Evolutionary conservation across 768 basidiomycete species (phyloP).

Genomic region (Peribolospora baueri): DNA sequence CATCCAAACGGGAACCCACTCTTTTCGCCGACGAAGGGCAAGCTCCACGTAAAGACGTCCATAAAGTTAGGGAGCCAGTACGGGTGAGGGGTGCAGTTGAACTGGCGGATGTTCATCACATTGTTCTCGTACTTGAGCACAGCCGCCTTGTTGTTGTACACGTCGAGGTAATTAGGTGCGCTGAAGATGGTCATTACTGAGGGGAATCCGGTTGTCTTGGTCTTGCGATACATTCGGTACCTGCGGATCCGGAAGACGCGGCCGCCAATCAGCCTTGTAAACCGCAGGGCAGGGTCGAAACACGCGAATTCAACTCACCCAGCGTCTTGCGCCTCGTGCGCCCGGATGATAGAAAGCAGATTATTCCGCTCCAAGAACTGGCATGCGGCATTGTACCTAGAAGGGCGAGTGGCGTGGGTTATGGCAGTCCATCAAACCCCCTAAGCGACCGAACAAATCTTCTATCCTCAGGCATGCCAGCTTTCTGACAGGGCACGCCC

Average conservation of each 20-base stretch:
- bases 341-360: conserved; percentile 82
- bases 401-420: background rate
- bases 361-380: conserved; percentile 95
- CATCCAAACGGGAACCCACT: conserved; percentile 31
- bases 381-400: conserved; percentile 84
- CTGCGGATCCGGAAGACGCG: background rate
- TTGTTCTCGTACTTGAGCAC: conserved; percentile 98
- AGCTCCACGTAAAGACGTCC: conserved; percentile 97
- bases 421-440: background rate
- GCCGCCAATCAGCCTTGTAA: background rate
- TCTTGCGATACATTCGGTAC: conserved; percentile 88
- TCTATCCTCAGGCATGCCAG: background rate
- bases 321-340: conserved; percentile 96
- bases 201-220: conserved; percentile 90
- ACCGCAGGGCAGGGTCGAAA: background rate
- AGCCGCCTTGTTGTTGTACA: conserved; percentile 97
- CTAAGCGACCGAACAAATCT: background rate
- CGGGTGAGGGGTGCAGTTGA: conserved; percentile 85
- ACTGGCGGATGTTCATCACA: conserved; percentile 88
- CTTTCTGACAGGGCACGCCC: background rate
- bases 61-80: conserved; percentile 99
- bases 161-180: conserved; percentile 91
- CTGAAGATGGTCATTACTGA: conserved; percentile 99
- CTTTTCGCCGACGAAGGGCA: conserved; percentile 95
- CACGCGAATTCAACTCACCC: conserved; percentile 32